Evolutionary conservation across 1,284 basidiomycete species (phyloP).

Genomic region (Gymnopus androsaceus): DNA sequence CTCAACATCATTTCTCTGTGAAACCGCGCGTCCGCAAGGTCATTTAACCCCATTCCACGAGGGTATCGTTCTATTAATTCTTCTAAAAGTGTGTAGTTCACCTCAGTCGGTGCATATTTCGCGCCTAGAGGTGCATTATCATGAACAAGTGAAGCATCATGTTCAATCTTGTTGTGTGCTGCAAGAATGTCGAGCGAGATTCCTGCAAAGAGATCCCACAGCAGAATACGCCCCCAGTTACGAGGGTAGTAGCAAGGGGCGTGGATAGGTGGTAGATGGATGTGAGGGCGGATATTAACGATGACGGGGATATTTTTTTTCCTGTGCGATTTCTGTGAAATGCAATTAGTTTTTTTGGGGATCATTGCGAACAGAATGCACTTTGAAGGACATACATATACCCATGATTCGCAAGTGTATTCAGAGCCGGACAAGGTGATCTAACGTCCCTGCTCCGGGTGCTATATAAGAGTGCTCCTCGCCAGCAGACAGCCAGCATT

Average conservation of each 20-base stretch:
- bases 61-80: constrained; percentile 1
- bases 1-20: background rate
- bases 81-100: constrained; percentile 1
- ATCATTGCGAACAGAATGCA: background rate
- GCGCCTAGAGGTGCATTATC: constrained; percentile 35
- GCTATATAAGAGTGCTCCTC: background rate
- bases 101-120: constrained; percentile 37
- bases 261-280: constrained; percentile 15
- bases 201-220: constrained; percentile 5
- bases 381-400: constrained; percentile 14
- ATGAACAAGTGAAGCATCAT: constrained; percentile 49
- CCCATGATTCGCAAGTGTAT: constrained; percentile 21
- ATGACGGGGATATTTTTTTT: constrained; percentile 8
- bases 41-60: constrained; percentile 1
- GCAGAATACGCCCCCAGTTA: constrained; percentile 10
- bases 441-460: constrained; percentile 11
- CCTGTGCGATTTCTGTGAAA: constrained; percentile 15
- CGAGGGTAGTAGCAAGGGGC: constrained; percentile 16
- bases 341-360: background rate
- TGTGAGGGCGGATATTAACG: constrained; percentile 4
- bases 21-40: constrained; percentile 1
- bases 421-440: constrained; percentile 20
- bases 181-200: constrained; percentile 15
- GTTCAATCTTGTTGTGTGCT: constrained; percentile 19
- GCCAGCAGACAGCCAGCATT: background rate